Evolutionary conservation across 768 basidiomycete species (phyloP).

Genomic region (Pholiota conissans): DNA sequence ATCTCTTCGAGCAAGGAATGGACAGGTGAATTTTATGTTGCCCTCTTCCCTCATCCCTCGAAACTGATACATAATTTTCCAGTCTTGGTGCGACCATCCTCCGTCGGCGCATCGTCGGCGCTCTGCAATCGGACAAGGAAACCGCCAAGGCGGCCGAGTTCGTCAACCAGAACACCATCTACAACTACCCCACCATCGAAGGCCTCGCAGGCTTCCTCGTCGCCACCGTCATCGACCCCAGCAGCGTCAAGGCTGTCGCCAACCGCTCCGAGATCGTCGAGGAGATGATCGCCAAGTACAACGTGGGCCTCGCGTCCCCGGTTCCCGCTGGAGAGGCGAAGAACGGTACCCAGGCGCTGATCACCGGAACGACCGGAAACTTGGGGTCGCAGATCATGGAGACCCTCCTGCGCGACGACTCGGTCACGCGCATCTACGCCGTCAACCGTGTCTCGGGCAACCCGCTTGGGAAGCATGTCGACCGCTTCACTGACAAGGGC

Average conservation of each 20-base stretch:
- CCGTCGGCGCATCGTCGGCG: slow-evolving; percentile 20
- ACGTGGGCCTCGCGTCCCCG: neutral
- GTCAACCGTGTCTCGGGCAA: slow-evolving; percentile 2
- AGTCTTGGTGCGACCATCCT: slow-evolving; percentile 1
- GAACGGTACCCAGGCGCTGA: neutral
- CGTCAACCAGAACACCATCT: slow-evolving; percentile 19
- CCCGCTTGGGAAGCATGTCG: neutral
- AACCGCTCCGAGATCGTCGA: slow-evolving; percentile 27
- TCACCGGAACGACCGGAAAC: neutral
- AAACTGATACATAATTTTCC: neutral
- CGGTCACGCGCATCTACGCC: neutral
- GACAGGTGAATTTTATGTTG: neutral
- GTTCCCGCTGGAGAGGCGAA: neutral
- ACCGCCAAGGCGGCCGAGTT: slow-evolving; percentile 13
- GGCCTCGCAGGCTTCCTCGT: slow-evolving; percentile 17
- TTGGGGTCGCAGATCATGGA: slow-evolving; percentile 2
- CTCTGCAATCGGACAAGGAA: slow-evolving; percentile 14
- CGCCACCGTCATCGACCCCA: slow-evolving; percentile 11
- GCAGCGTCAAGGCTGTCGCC: neutral
- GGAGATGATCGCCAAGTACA: slow-evolving; percentile 36
- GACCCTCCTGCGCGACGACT: neutral
- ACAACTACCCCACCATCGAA: slow-evolving; percentile 21
- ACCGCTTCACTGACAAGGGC: slow-evolving; percentile 2
- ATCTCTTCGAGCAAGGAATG: neutral
- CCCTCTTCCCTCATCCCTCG: neutral